Conservation (phyloP, 169 alveolate genomes). For the Eimeria brunetti region DNA sequence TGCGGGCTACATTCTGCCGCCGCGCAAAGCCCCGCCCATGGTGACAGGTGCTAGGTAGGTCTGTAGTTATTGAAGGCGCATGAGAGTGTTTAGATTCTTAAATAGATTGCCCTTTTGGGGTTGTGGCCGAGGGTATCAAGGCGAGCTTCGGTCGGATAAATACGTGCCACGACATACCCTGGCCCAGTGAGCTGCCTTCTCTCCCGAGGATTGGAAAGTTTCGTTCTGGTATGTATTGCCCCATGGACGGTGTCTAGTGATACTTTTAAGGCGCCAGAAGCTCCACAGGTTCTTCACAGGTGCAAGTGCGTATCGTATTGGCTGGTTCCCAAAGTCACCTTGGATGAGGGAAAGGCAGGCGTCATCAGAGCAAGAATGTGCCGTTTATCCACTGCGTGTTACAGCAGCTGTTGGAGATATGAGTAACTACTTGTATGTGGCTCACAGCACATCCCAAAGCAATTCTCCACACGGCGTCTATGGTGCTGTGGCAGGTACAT, state of each 20-base stretch:
- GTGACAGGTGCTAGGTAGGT: neutral
- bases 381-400: neutral
- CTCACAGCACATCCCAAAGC: neutral
- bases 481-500: neutral
- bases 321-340: no score
- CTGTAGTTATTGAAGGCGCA: neutral
- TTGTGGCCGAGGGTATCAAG: neutral
- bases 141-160: neutral
- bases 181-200: no score
- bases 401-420: neutral
- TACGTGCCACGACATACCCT: neutral
- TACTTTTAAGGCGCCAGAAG: no score
- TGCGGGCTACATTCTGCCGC: neutral
- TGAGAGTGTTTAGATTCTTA: neutral
- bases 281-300: no score
- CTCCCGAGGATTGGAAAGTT: neutral
- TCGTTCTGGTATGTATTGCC: neutral
- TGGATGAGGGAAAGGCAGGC: no score
- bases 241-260: neutral
- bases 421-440: neutral
- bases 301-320: neutral
- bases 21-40: neutral
- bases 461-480: neutral
- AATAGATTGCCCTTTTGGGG: neutral
- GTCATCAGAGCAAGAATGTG: no score